phyloP scores from a whole-genome alignment of 371 early-diverging fungal genomes.

The Mucor plumbeus region DNA sequence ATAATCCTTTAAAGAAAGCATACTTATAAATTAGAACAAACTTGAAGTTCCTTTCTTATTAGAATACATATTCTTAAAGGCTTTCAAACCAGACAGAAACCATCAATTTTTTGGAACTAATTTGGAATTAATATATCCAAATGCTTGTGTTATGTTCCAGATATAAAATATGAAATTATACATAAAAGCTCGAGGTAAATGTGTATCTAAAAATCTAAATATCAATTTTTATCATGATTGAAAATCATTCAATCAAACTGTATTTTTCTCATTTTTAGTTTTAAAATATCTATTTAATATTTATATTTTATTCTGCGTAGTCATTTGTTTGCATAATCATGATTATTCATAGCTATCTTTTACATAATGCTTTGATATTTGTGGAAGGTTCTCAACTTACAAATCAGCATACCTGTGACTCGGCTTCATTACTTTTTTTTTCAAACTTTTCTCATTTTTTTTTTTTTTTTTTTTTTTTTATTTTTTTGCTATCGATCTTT shows the following conservation, averaged over 20 bases:
- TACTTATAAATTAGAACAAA: too few species aligned
- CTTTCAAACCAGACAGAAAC: too few species aligned
- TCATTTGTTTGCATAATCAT: neutral
- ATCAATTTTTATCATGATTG: too few species aligned
- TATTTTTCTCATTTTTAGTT: neutral
- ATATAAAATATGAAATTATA: too few species aligned
- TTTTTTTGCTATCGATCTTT: neutral
- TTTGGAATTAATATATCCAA: too few species aligned
- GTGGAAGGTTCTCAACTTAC: slow-evolving; percentile 3
- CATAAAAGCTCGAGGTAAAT: too few species aligned
- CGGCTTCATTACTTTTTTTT: neutral
- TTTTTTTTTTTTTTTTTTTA: slow-evolving; percentile 4
- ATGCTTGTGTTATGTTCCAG: too few species aligned
- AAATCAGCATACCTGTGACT: neutral
- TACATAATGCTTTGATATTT: slow-evolving; percentile 2
- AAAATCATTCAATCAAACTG: neutral
- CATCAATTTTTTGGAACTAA: too few species aligned
- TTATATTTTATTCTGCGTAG: neutral
- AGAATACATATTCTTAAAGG: too few species aligned
- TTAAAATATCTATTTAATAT: neutral
- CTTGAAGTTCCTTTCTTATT: too few species aligned
- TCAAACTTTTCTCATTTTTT: neutral
- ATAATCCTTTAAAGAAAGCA: too few species aligned
- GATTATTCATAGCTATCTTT: neutral
- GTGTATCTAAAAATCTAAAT: too few species aligned